A percentile compares a stretch with the other conserved stretches of the same genome.
Evolutionary conservation across 192 early-diverging fungal genomes (phyloP).

Genomic region (Umbelopsis sp.): DNA sequence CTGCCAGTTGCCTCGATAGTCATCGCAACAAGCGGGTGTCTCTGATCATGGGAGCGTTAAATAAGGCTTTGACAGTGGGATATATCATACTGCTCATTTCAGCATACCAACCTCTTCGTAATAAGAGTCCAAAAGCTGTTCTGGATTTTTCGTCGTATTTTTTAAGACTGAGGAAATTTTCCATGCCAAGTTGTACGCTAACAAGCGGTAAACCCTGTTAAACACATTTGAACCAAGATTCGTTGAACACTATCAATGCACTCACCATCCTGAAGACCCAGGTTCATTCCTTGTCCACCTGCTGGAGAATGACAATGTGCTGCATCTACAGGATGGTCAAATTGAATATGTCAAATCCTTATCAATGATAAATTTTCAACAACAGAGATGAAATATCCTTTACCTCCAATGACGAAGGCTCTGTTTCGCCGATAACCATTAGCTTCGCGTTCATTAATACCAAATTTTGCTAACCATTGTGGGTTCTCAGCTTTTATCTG

Average conservation of each 20-base stretch:
- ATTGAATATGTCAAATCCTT: background rate
- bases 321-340: slow-evolving; percentile 26
- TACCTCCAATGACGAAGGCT: slow-evolving; percentile 40
- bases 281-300: slow-evolving; percentile 46
- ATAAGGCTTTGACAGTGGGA: background rate
- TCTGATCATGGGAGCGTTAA: background rate
- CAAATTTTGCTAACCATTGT: slow-evolving; percentile 30
- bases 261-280: slow-evolving; percentile 47
- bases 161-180: slow-evolving; percentile 47
- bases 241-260: background rate
- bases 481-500: slow-evolving; percentile 5
- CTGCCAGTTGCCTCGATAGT: slow-evolving; percentile 13
- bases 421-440: slow-evolving; percentile 32
- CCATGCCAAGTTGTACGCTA: slow-evolving; percentile 51
- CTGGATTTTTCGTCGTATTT: slow-evolving; percentile 20
- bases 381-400: background rate
- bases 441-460: slow-evolving; percentile 37
- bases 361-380: background rate
- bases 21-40: background rate
- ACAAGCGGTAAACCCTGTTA: background rate
- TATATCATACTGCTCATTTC: background rate
- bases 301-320: slow-evolving; percentile 41
- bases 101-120: slow-evolving; percentile 27
- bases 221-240: background rate
- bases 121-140: slow-evolving; percentile 41